Evolutionary conservation across 2,329 filamentous ascomycete genomes (phyloP), one percentile per base, ranked within the genome.

Genomic region (Aureobasidium melanogenum): DNA sequence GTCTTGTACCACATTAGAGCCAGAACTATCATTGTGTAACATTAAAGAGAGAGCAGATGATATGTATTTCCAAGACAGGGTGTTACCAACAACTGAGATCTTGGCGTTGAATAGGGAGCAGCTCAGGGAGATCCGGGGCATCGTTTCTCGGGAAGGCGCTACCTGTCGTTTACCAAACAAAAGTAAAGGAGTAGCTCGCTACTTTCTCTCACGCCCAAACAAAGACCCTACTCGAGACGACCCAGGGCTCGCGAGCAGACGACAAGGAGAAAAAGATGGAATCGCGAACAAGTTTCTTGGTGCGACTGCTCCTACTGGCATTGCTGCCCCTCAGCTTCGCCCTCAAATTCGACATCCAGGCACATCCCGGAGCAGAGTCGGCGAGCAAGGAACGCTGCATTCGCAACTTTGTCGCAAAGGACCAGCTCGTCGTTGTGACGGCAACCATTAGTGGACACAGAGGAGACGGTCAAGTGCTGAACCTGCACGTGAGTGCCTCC

Each of bases 381-480:
- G 75, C 75, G 48, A 85, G 82, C 70, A 84, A 87, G 71, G 88
- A 93, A 78, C 84, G 93, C 79, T 99, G 94, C 79, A 89, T 99
- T 75, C 86, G 93, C 74, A 99, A 99, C 80, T 99, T 97, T 75
- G 92, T 97, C 67, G 83, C 85, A 64, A 88, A 86, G 76, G 91
- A 97, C 72, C 96, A 94, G 66, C 80, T 99, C 66, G 94, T 99
- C 44, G 93, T 97, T 36, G 93, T 99, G 58, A 97, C 93, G 62
- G 89, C 92, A 60, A 96, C 86, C 63, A 82, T 96, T 61, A 85
- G 87, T 73, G 94, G 94, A n/a, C 79, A 79, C 67, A 89, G 88
- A 77, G 93, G 91, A 62, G 94, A 99, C 80, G 94, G 94, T 58
- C 92, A 96, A 85, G 79, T 84, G 69, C 85, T 97, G 66, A 96